These are phyloP conservation scores for Cornus kousa DNA, from an alignment of 148 eudicot genomes.

Conservation along the genomic window DNA sequence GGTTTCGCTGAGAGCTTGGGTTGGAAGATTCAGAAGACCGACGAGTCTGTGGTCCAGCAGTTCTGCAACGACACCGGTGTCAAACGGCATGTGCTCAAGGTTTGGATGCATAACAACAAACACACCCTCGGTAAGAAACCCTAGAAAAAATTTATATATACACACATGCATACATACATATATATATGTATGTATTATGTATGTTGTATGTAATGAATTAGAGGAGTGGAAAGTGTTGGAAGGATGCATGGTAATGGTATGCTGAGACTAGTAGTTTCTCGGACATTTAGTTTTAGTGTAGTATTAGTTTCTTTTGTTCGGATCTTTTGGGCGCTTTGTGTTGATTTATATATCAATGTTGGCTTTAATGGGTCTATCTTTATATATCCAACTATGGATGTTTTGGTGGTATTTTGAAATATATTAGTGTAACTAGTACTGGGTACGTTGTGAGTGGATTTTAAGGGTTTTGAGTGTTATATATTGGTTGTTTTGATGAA, in stretches of 20 bases:
- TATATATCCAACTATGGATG: neutral
- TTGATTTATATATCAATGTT: neutral
- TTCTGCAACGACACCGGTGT: slow-evolving; percentile 69
- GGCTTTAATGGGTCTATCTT: neutral
- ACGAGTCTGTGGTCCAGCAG: slow-evolving; percentile 49
- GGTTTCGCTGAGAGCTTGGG: slow-evolving; percentile 62
- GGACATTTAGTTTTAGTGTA: neutral
- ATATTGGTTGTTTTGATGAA: neutral
- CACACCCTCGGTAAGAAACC: slow-evolving; percentile 91
- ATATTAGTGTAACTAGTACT: neutral
- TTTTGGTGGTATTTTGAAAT: neutral
- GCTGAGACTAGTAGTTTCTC: neutral
- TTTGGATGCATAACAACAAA: slow-evolving; percentile 98
- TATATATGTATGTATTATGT: neutral
- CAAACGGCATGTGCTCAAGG: slow-evolving; percentile 77
- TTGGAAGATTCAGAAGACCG: slow-evolving; percentile 75
- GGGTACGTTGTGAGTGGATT: neutral
- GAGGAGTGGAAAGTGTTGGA: neutral
- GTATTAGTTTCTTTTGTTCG: neutral
- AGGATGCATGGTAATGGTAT: neutral
- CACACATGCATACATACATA: neutral
- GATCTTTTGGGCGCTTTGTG: neutral
- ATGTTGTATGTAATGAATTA: neutral
- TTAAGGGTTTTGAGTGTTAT: neutral
- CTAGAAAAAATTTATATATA: slow-evolving; percentile 23